Percentiles rank a stretch among this genome's conserved stretches.
phyloP scores from a whole-genome alignment of 1,284 basidiomycete genomes.

The Prillingera fragicola region DNA sequence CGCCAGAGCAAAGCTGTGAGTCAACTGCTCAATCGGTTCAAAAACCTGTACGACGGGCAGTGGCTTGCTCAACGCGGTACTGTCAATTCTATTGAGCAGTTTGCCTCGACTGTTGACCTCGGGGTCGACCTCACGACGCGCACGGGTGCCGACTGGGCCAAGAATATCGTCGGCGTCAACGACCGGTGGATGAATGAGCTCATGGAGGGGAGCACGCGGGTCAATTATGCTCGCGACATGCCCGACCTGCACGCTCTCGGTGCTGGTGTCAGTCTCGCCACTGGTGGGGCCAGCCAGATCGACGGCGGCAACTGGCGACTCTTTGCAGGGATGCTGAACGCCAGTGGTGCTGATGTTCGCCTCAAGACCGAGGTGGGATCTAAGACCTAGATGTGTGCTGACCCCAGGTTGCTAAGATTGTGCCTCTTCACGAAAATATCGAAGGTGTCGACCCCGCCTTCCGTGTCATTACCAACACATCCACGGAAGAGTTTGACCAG shows the following conservation, averaged over 20 bases:
- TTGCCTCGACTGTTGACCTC: slow-evolving; percentile 32
- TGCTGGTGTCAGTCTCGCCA: slow-evolving; percentile 67
- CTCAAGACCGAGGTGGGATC: slow-evolving; percentile 60
- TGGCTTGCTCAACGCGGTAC: slow-evolving; percentile 32
- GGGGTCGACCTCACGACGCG: slow-evolving; percentile 51
- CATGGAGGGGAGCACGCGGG: slow-evolving; percentile 74
- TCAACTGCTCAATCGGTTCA: slow-evolving; percentile 26
- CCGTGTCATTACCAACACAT: slow-evolving; percentile 2
- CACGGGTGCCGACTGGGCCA: slow-evolving; percentile 60
- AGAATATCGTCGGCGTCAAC: slow-evolving; percentile 53
- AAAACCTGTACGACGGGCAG: slow-evolving; percentile 32
- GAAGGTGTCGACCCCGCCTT: slow-evolving; percentile 13
- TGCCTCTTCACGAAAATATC: background rate
- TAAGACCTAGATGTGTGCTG: background rate
- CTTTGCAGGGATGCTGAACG: slow-evolving; percentile 72
- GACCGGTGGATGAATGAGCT: slow-evolving; percentile 66
- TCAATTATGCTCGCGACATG: slow-evolving; percentile 67
- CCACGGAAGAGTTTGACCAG: slow-evolving; percentile 31
- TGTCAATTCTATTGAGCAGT: slow-evolving; percentile 29
- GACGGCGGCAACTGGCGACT: slow-evolving; percentile 78
- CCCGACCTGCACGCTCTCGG: slow-evolving; percentile 74
- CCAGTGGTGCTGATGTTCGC: slow-evolving; percentile 62
- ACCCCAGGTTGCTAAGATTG: slow-evolving; percentile 1
- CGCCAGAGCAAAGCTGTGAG: slow-evolving; percentile 51
- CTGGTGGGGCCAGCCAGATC: slow-evolving; percentile 62